Conservation (phyloP, 306 rosid species). For the Prosopis cineraria region DNA sequence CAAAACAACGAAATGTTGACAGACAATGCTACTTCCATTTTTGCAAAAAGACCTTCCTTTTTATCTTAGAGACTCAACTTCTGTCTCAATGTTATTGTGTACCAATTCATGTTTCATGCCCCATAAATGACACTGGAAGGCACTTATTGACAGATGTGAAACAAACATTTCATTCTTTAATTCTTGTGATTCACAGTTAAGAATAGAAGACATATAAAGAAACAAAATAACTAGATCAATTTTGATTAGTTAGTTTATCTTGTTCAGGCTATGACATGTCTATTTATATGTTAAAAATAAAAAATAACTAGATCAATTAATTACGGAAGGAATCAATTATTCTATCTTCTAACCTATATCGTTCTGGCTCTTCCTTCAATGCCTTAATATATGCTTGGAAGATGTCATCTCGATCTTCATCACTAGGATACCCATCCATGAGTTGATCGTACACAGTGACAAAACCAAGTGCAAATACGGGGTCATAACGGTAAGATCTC, state of each 20-base stretch:
- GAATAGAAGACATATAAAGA: background rate
- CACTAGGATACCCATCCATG: slow-evolving; percentile 98
- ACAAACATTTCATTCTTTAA: slow-evolving; percentile 19
- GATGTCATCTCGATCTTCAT: slow-evolving; percentile 84
- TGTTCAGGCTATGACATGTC: too few relatives aligned
- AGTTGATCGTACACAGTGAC: slow-evolving; percentile 93
- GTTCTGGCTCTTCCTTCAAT: slow-evolving; percentile 81
- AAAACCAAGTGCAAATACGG: slow-evolving; percentile 91
- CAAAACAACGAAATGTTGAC: background rate
- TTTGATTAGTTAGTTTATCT: too few relatives aligned
- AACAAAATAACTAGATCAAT: too few relatives aligned
- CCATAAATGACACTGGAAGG: background rate
- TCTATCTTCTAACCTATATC: slow-evolving; percentile 70
- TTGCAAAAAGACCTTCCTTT: background rate
- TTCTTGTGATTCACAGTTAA: background rate
- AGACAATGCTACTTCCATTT: slow-evolving; percentile 1
- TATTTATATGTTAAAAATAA: too few relatives aligned
- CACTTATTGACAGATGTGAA: background rate
- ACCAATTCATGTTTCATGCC: slow-evolving; percentile 5
- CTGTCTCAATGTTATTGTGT: slow-evolving; percentile 29
- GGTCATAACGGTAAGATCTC: slow-evolving; percentile 80
- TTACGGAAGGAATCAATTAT: slow-evolving; percentile 23
- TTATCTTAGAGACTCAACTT: slow-evolving; percentile 17
- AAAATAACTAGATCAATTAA: background rate
- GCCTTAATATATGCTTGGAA: slow-evolving; percentile 85